Evolutionary conservation across 2,329 filamentous ascomycete genomes (phyloP).

Genomic region (Ophiostoma sp.): DNA sequence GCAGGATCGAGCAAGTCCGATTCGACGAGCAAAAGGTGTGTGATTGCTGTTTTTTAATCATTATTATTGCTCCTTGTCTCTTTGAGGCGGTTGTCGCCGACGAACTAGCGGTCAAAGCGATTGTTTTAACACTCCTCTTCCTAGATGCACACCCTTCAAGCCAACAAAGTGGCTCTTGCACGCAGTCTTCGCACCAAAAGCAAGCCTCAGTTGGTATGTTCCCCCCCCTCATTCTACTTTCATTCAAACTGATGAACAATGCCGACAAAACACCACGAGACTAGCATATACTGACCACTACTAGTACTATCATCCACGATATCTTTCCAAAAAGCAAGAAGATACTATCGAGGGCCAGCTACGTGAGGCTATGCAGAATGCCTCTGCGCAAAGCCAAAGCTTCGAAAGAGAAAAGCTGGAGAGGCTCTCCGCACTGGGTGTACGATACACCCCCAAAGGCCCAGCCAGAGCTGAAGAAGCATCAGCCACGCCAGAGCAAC

Average conservation of each 20-base stretch:
- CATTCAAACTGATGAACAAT: no score
- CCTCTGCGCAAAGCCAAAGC: not conserved
- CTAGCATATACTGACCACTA: not conserved
- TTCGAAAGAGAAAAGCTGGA: not conserved
- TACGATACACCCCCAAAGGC: not conserved
- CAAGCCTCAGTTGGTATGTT: constrained; percentile 67
- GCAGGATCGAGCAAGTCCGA: constrained; percentile 63
- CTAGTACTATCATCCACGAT: not conserved
- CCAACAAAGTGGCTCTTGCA: constrained; percentile 64
- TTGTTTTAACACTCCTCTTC: constrained; percentile 41
- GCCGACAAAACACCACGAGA: no score
- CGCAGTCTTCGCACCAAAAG: constrained; percentile 66
- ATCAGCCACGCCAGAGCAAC: not conserved
- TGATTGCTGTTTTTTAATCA: no score
- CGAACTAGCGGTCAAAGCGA: not conserved
- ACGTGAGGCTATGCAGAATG: not conserved
- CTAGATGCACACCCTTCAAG: constrained; percentile 64
- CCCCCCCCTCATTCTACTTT: no score
- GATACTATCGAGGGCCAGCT: not conserved
- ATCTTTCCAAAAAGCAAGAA: not conserved
- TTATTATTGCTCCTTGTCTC: not conserved
- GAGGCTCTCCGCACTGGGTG: not conserved
- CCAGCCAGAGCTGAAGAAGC: not conserved
- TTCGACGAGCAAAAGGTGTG: constrained; percentile 66
- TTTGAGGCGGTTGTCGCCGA: not conserved